Base-by-base conservation (phyloP, 345 rosid genomes). In the Carallia pectinifolia region DNA sequence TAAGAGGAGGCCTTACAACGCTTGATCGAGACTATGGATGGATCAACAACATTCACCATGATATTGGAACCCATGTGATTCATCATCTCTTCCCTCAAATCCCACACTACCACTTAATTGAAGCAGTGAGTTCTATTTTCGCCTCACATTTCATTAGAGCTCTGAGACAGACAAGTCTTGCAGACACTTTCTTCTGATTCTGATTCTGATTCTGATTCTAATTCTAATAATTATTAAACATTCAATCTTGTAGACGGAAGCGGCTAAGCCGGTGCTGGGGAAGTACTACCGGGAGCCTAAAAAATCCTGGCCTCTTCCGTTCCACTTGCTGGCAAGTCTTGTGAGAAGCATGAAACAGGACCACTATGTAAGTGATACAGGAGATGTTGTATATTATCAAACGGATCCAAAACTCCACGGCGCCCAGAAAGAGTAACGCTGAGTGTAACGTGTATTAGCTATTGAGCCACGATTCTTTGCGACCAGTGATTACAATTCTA, bases 21-120 rank as follows among this genome's bases (percentile, higher is more conserved):
- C 61, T 92, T 15, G 98, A 92, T 69, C 82, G 96, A 23, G 98
- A 92, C 66, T 92, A 92, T 36, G 96, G 96, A 52, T 60, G 76
- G 78, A 83, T 92, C 66, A 92, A 92, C 77, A 84, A 82, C 47
- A 81, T 92, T 71, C 98, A 92, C 79, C 98, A 92, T 67, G 95
- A 92, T 58, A 90, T 88, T 70, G 98, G 98, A 78, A 92, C 98
- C 50, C 96, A 92, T 71, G 96, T 92, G 68, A 85, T 92, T 58
- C 98, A 92, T 65, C 98, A 92, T 73, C 91, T 92, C 67, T 92
- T 92, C 84, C 98, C 98, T 70, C 98, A 92, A 75, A 92, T 92
- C 80, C 98, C 96, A 34, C 98, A 90, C 71, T 90, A 92, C 69
- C 95, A 85, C 73, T 74, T 92, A 44, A 78, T 86, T 3, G 98